phyloP scores from a whole-genome alignment of 441 rosid species.

The Populus tomentosa region DNA sequence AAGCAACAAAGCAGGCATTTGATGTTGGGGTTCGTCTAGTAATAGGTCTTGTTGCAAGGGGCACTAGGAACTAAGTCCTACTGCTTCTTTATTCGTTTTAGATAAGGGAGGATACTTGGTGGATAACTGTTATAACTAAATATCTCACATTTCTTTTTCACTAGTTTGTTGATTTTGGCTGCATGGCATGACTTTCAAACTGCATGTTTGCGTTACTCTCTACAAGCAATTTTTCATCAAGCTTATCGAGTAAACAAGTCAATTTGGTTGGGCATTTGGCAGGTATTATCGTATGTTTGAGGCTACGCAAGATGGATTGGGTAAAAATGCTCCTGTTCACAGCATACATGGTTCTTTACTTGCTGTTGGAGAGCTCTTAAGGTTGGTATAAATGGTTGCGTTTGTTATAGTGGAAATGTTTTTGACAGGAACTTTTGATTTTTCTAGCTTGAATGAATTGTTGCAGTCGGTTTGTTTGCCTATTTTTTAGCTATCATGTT shows the following conservation, averaged over 20 bases:
- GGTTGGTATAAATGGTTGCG: conserved; percentile 35
- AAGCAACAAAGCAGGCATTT: not conserved
- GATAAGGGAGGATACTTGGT: not conserved
- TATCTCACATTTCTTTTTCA: not conserved
- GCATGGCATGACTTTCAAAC: not conserved
- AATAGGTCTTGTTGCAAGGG: not conserved
- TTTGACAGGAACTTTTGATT: not conserved
- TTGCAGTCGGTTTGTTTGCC: not conserved
- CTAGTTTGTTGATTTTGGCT: not conserved
- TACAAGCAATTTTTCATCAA: not conserved
- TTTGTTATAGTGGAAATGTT: not conserved
- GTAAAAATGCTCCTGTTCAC: conserved; percentile 93
- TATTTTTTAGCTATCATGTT: not conserved
- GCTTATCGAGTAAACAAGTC: not conserved
- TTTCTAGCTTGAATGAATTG: not conserved
- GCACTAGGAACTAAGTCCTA: not conserved
- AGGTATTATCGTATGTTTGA: conserved; percentile 99
- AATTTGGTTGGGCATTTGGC: conserved; percentile 20
- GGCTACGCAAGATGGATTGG: conserved; percentile 98
- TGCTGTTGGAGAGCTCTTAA: conserved; percentile 98
- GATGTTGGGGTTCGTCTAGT: not conserved
- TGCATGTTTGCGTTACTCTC: not conserved
- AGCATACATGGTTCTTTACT: conserved; percentile 99
- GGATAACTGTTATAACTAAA: not conserved
- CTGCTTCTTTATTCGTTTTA: not conserved